Base-by-base conservation (phyloP, 257 asterid genomes). In the Gentiana straminea region DNA sequence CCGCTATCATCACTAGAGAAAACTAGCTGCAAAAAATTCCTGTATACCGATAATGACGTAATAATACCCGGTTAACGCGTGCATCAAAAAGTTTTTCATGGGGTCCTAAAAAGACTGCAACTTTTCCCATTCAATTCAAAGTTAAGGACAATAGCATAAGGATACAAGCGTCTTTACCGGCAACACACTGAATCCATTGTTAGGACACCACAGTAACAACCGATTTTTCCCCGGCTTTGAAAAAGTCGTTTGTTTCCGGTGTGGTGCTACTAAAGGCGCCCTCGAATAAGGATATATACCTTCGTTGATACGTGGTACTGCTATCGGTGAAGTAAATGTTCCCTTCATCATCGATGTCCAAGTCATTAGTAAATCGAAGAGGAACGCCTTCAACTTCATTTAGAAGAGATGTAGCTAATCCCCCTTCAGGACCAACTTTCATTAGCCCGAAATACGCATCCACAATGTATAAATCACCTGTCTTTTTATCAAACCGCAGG, bases 351-450 rank as follows among this genome's bases (percentile, higher is more conserved):
- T 91, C 98, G 58, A 88, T 61, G 70, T 91, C 98, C 58, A 91
- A 68, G 57, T 91, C 98, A 60, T 91, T 91, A 0, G 95, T 76
- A 48, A 91, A 91, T 60, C 81, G 68, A 3, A 91, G 63, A 64
- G 93, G 93, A 47, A 88, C 75, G 8, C 95, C 98, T 58, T 83
- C 98, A 12, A 92, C 95, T 73, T 81, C 88, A 55, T 78, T 75
- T 36, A 82, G 44, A 33, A 91, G 75, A 3, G 88, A 74, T 60
- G 77, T 82, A 7, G 98, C 98, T 33, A 87, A 63, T 61, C 98
- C 98, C 64, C 98, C 98, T 77, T 87, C 84, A 32, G 81, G 89
- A 13, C 94, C 96, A 44, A 91, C 98, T 71, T 84, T 91, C 98
- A 91, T 77, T 67, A 91, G 58, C 65, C 98, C 98, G 49, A 87